Evolutionary conservation across 768 basidiomycete genomes (phyloP).

Genomic region (Heimioporus sp.): DNA sequence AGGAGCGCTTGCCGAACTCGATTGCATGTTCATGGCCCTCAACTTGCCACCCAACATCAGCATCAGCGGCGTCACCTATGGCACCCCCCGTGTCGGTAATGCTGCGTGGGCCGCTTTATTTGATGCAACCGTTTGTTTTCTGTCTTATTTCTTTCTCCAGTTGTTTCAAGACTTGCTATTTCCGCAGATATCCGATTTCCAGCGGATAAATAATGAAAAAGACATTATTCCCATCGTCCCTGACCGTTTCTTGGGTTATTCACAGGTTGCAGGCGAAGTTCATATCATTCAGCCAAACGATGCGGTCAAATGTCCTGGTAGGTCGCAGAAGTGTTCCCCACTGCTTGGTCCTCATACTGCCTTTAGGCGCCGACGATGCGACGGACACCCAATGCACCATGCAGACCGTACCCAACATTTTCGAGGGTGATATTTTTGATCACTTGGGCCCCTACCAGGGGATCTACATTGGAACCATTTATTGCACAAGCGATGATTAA

Average conservation of each 20-base stretch:
- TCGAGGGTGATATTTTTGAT: conserved; percentile 47
- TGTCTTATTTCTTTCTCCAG: not conserved
- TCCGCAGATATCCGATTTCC: conserved; percentile 23
- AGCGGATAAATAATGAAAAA: conserved; percentile 29
- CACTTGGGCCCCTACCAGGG: conserved; percentile 61
- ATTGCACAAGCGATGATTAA: conserved; percentile 20
- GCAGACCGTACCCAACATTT: conserved; percentile 50
- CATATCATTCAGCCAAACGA: conserved; percentile 40
- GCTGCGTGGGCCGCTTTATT: conserved; percentile 28
- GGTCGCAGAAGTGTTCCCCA: not conserved
- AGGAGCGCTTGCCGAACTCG: conserved; percentile 51
- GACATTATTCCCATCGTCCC: conserved; percentile 59
- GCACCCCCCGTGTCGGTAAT: conserved; percentile 31
- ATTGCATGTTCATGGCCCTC: conserved; percentile 46
- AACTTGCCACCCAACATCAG: conserved; percentile 41
- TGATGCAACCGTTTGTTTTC: conserved; percentile 19
- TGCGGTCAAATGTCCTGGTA: conserved; percentile 43
- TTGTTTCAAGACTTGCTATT: not conserved
- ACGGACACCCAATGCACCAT: conserved; percentile 54
- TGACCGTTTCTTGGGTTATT: conserved; percentile 48
- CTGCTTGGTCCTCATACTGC: not conserved
- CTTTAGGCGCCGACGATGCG: conserved; percentile 51
- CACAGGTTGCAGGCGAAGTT: conserved; percentile 36
- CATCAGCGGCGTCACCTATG: conserved; percentile 32
- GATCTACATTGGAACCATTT: conserved; percentile 52